Base-by-base conservation (phyloP, 495 filamentous ascomycete genomes). In the Talaromyces nanjingensis region DNA sequence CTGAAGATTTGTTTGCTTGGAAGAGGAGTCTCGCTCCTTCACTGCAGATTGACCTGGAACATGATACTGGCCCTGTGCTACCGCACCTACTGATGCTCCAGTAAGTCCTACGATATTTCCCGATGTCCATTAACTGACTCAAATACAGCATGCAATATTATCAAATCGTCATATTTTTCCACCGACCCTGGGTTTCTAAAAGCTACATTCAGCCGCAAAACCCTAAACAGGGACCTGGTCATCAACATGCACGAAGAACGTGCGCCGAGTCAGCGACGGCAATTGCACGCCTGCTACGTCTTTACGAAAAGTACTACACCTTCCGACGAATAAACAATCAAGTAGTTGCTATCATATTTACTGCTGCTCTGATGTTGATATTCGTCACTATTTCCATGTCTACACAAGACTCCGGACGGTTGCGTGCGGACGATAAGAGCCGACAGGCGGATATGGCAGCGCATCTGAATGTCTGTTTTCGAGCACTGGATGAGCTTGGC, bases 291-390 rank as follows among this genome's bases (percentile, higher is more conserved):
- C 72, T 83, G 2, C 72, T 83, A 27, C 72, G 75, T 18, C 70
- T 78, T n/a, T 83, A 81, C 64, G 79, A 81, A 55, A 77, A 76
- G 49, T 74, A 77, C 60, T 82, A 80, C 64, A 78, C 77, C 2
- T 79, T 83, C 68, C 76, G 80, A 25, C 70, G 77, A 37, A 80
- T 81, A 72, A 81, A 80, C 68, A 81, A 79, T 63, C 76, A 81
- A 64, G 77, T 77, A 1, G 80, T 83, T 5, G 74, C 76, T 12
- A 79, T 83, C 25, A 81, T 79, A 12, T 83, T 81, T 69, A 81
- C 79, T 53, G 78, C 80, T 9, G 77, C 80, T 0, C 68, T 81
- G 12, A 81, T 81, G 71, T 72, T 81, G 2, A 74, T 81, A 4
- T 81, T 79, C 47, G 74, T 79, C 54, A 79, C 78, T 1, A 76